Base-by-base conservation (phyloP, 192 early-diverging fungal species). In the Gryganskiella cystojenkinii region DNA sequence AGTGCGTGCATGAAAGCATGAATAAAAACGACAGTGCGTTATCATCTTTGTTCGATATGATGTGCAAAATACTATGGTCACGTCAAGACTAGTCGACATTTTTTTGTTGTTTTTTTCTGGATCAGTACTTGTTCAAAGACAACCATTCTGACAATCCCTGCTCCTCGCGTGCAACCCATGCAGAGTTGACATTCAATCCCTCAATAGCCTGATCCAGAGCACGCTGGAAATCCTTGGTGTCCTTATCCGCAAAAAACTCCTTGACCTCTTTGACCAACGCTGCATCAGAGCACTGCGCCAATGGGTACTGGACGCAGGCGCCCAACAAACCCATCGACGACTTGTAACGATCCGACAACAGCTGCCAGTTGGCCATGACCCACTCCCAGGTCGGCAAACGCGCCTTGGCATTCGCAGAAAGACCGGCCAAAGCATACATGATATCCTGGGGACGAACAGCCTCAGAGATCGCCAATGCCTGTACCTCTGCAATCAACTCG, bases 171-270 rank as follows among this genome's bases (percentile, higher is more conserved):
- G 62, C n/a, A 54, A 84, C 64, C 87, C 87, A 89, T 19, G 83
- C 74, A 34, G 85, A 81, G 80, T 90, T 88, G 45, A 88, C 83
- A 30, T 84, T 81, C 63, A 90, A 84, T 24, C 82, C 84, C 73
- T 94, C 93, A 35, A 94, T 81, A 24, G 89, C 88, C 84, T 95
- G 93, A 56, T 90, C 86, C 27, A 95, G 64, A 34, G 92, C 84
- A 46, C 90, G 83, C 28, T 82, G 83, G 70, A 90, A 90, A 34
- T 88, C 87, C 69, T 86, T 84, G 37, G 86, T 86, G 47, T 89
- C 88, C 70, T 90, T 86, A 43, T 88, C 87, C 40, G 82, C 82
- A 60, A 94, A 90, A 72, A 90, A 89, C n/a, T 83, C 67, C 31
- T 84, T 88, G 64, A 91, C 80, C 59, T 92, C 90, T 60, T 81